Percentiles rank a stretch among this genome's conserved stretches.
Conservation (phyloP, 2,329 filamentous ascomycete species). For the Graphiopsis chlorocephala region DNA sequence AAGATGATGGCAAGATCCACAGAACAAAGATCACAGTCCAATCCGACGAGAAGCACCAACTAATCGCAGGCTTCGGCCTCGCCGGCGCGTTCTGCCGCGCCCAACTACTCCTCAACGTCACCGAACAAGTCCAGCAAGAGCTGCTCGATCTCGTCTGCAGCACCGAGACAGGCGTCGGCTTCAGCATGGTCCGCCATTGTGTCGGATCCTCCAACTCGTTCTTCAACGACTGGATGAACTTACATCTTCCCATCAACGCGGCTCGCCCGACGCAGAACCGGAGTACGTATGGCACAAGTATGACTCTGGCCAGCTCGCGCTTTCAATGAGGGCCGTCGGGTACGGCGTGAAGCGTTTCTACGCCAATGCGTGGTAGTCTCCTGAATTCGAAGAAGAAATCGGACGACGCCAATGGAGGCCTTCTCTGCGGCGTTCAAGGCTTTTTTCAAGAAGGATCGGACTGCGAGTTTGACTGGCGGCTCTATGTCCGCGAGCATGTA, state of each 20-base stretch:
- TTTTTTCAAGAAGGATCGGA: conserved; percentile 20
- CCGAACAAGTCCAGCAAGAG: conserved; percentile 38
- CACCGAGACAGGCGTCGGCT: conserved; percentile 44
- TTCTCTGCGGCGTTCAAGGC: conserved; percentile 43
- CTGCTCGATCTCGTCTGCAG: conserved; percentile 48
- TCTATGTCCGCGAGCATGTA: too few relatives aligned
- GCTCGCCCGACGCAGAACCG: conserved; percentile 41
- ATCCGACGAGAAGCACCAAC: conserved; percentile 23
- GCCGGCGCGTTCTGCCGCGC: conserved; percentile 44
- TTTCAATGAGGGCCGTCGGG: conserved; percentile 47
- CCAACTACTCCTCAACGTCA: not conserved
- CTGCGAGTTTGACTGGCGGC: conserved; percentile 39
- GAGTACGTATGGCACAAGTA: conserved; percentile 48
- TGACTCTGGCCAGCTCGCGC: conserved; percentile 50
- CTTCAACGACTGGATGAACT: conserved; percentile 31
- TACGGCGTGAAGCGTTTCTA: conserved; percentile 48
- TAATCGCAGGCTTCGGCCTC: conserved; percentile 49
- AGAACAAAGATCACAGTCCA: conserved; percentile 22
- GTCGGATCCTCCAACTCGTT: conserved; percentile 37
- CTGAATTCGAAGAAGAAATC: conserved; percentile 46
- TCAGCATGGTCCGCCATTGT: conserved; percentile 51
- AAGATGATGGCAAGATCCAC: not conserved
- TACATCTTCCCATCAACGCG: conserved; percentile 36
- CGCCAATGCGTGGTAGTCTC: conserved; percentile 50
- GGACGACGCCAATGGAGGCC: conserved; percentile 43